Base-by-base conservation (phyloP, 805 yeast genomes). In the Pichia eremophila region DNA sequence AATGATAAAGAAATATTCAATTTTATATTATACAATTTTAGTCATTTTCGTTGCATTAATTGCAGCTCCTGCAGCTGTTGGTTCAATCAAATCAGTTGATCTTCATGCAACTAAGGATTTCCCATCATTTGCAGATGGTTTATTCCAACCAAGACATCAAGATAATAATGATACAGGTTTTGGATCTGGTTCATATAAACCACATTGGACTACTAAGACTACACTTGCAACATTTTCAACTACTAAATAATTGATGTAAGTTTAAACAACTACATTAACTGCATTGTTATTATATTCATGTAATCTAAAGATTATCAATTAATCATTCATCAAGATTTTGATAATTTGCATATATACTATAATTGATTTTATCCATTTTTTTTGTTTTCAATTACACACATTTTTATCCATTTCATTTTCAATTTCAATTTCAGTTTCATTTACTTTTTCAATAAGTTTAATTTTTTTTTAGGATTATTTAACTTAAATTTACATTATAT, bases 1-100 rank as follows among this genome's bases (percentile, higher is more conserved):
- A 74, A 91, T 93, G 95, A 95, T 93, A 36, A 82, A 85, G 70
- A 89, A 88, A 71, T 93, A 93, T 75, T 81, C 95, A 53, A 68
- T 85, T 11, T 73, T 95, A 65, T 93, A 82, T 77, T 80, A 87
- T 60, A 58, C 70, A 48, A 71, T 93, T 52, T 70, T 95, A 59
- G 63, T 78, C 43, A 61, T 88, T 51, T 89, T 89, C 59, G 78
- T 81, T 54, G 83, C 77, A 43, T 68, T 91, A 66, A 81, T 93
- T 62, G 83, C 81, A 54, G 97, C 93, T 41, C 99, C 99, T 55
- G 96, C 96, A 35, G 98, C 91, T 28, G 78, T 87, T 42, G 69
- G 76, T 46, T 70, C 74, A 43, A 51, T 75, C 43, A 60, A 61
- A 54, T 43, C 46, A 46, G 72, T 81, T 54, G 62, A 71, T 55